phyloP scores from a whole-genome alignment of 2,329 filamentous ascomycete species.

The Capronia americana region DNA sequence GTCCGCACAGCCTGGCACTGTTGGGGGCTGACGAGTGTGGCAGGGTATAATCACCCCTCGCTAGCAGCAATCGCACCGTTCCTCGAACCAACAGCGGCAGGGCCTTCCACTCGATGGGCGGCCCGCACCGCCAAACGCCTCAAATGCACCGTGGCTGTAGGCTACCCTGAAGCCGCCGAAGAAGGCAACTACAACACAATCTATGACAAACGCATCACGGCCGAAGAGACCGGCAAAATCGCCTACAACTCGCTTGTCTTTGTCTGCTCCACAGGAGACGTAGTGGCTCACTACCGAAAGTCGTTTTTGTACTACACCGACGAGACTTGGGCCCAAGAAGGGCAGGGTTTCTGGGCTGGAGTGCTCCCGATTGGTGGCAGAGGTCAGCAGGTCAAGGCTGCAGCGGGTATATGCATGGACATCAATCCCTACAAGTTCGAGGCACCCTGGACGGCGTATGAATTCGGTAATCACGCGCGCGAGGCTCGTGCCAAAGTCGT shows the following conservation, averaged over 20 bases:
- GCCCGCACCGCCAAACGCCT: constrained; percentile 60
- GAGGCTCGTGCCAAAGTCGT: constrained; percentile 58
- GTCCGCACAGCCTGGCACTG: constrained; percentile 10
- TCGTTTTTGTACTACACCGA: constrained; percentile 71
- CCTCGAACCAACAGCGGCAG: constrained; percentile 63
- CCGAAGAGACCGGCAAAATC: constrained; percentile 32
- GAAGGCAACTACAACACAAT: constrained; percentile 38
- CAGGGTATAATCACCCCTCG: constrained; percentile 69
- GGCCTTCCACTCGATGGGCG: constrained; percentile 65
- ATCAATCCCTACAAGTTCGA: constrained; percentile 69
- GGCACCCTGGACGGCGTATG: constrained; percentile 64
- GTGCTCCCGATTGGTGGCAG: constrained; percentile 41
- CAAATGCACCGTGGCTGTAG: constrained; percentile 66
- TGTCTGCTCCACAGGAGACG: constrained; percentile 60
- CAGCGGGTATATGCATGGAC: constrained; percentile 60
- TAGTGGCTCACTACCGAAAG: constrained; percentile 68
- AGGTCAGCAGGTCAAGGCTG: constrained; percentile 47
- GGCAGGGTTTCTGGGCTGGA: constrained; percentile 44
- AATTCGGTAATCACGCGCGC: constrained; percentile 65
- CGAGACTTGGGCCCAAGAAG: constrained; percentile 67
- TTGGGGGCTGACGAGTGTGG: constrained; percentile 23
- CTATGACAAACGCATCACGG: constrained; percentile 34
- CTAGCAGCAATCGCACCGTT: constrained; percentile 63
- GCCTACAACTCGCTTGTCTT: constrained; percentile 66
- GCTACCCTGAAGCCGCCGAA: constrained; percentile 63